These are phyloP conservation scores for Talaromyces stipitatus DNA, from an alignment of 495 filamentous ascomycete species.

Conservation along the genomic window DNA sequence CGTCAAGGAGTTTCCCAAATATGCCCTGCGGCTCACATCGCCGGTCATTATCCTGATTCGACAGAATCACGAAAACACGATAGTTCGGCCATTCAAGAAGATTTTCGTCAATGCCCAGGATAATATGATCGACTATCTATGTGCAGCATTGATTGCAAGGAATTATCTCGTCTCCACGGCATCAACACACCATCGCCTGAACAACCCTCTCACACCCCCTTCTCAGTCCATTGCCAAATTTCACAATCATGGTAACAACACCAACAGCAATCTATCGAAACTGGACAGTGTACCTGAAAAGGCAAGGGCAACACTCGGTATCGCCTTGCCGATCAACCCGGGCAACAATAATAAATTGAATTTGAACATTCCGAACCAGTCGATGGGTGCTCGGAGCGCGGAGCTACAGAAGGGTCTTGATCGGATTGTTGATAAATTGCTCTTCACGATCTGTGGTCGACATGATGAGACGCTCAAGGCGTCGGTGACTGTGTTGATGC, in stretches of 20 bases:
- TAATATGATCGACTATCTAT: conserved; percentile 53
- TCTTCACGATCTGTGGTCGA: conserved; percentile 32
- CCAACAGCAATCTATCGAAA: conserved; percentile 16
- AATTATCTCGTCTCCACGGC: conserved; percentile 48
- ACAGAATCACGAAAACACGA: conserved; percentile 29
- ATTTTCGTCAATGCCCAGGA: conserved; percentile 51
- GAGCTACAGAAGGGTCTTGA: conserved; percentile 32
- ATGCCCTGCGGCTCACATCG: conserved; percentile 37
- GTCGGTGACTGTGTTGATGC: conserved; percentile 32
- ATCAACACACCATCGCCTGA: conserved; percentile 15
- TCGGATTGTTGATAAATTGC: conserved; percentile 31
- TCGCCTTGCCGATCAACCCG: conserved; percentile 19
- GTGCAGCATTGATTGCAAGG: conserved; percentile 54
- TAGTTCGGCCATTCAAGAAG: conserved; percentile 41
- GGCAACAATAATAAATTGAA: conserved; percentile 9
- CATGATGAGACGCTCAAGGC: conserved; percentile 31
- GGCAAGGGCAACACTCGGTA: conserved; percentile 26
- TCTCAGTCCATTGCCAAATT: background rate
- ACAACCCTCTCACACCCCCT: background rate
- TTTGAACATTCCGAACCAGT: conserved; percentile 21
- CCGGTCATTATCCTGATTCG: conserved; percentile 36
- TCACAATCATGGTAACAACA: conserved; percentile 10
- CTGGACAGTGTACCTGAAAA: conserved; percentile 31
- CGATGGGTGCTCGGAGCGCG: conserved; percentile 22
- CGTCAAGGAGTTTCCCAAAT: conserved; percentile 33